Percentiles rank a stretch among this genome's conserved stretches.
Conservation (phyloP, 805 yeast species). For the Lachancea nothofagi region DNA sequence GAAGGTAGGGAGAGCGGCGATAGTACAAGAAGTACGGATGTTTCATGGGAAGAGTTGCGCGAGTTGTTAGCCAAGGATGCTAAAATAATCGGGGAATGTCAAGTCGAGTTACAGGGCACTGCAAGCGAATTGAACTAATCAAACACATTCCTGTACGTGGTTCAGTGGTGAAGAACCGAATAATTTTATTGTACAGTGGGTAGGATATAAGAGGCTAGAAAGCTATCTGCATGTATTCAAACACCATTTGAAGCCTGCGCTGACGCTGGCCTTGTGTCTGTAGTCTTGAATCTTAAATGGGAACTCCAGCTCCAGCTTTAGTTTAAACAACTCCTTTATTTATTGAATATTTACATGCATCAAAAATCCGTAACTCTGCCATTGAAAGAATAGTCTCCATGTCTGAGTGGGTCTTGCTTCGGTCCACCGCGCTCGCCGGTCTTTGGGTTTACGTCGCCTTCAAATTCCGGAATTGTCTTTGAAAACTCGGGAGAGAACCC, state of each 20-base stretch:
- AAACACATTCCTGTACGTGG: too few relatives aligned
- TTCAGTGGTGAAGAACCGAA: neutral
- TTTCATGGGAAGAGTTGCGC: conserved; percentile 33
- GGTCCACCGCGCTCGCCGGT: conserved; percentile 98
- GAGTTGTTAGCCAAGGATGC: conserved; percentile 32
- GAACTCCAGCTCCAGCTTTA: too few relatives aligned
- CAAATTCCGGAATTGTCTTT: conserved; percentile 87
- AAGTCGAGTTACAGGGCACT: conserved; percentile 15
- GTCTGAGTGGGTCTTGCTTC: conserved; percentile 89
- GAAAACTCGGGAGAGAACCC: conserved; percentile 61
- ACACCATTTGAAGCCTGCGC: too few relatives aligned
- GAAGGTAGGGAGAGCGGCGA: neutral
- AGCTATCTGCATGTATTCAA: too few relatives aligned
- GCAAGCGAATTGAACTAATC: conserved; percentile 12
- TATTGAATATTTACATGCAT: neutral
- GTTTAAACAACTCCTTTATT: too few relatives aligned
- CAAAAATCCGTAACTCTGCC: conserved; percentile 95
- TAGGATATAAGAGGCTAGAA: too few relatives aligned
- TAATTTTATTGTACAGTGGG: neutral
- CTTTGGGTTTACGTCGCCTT: conserved; percentile 85
- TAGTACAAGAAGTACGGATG: conserved; percentile 3
- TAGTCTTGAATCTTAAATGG: too few relatives aligned
- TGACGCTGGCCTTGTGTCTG: too few relatives aligned
- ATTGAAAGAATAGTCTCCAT: conserved; percentile 90
- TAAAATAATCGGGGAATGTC: conserved; percentile 25